Percentiles rank a stretch among this genome's conserved stretches.
Evolutionary conservation across 2,329 filamentous ascomycete species (phyloP).

Genomic region (Tolypocladium capitatum): DNA sequence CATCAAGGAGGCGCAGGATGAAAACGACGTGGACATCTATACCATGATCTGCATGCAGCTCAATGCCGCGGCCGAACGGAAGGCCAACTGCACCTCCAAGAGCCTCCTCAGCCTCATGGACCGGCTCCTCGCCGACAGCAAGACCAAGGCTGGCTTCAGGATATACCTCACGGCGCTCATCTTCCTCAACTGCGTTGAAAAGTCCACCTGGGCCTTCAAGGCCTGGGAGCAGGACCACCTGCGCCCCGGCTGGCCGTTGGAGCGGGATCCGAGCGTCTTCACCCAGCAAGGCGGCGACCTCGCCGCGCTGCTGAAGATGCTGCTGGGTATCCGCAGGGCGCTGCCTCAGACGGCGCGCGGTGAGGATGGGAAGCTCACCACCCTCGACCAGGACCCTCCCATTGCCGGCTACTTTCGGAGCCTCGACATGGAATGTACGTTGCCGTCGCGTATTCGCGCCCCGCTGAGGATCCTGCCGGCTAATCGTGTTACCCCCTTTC

Average conservation of each 20-base stretch:
- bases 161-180: conserved; percentile 50
- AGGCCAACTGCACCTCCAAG: conserved; percentile 46
- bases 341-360: conserved; percentile 38
- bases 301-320: conserved; percentile 45
- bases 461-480: background rate
- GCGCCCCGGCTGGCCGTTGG: conserved; percentile 46
- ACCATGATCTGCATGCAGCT: conserved; percentile 51
- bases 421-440: conserved; percentile 45
- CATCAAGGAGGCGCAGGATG: conserved; percentile 34
- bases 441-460: background rate
- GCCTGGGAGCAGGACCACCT: conserved; percentile 52
- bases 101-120: conserved; percentile 47
- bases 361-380: conserved; percentile 33
- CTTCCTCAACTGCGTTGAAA: conserved; percentile 53
- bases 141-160: conserved; percentile 44
- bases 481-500: background rate
- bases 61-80: conserved; percentile 50
- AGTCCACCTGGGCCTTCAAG: conserved; percentile 56
- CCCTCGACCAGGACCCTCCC: conserved; percentile 31
- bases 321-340: conserved; percentile 46
- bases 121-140: conserved; percentile 46
- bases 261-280: conserved; percentile 40
- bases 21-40: conserved; percentile 42
- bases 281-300: conserved; percentile 46
- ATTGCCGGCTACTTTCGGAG: conserved; percentile 40